Evolutionary conservation across 164 flowering plant species (phyloP).

Genomic region (Chimonanthus praecox): DNA sequence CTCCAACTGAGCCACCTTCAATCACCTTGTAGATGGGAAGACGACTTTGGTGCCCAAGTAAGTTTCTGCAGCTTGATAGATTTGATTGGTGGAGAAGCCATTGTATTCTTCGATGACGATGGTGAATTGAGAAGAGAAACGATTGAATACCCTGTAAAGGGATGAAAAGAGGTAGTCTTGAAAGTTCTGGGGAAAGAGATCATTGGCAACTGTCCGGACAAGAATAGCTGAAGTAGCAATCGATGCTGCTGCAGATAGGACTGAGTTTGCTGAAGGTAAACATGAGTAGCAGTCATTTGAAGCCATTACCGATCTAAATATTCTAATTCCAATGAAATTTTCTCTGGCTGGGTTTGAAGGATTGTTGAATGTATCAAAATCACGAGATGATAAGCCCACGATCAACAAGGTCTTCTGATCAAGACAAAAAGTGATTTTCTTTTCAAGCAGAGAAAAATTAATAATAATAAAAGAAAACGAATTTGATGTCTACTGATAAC

Average conservation of each 20-base stretch:
- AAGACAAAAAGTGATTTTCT: too few species aligned
- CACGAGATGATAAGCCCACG: too few species aligned
- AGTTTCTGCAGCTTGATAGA: slow-evolving; percentile 17
- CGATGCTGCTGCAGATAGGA: not conserved
- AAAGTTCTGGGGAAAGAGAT: slow-evolving; percentile 35
- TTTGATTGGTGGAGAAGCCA: slow-evolving; percentile 11
- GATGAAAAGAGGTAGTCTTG: slow-evolving; percentile 19
- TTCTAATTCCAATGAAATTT: too few species aligned
- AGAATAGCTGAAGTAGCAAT: slow-evolving; percentile 6
- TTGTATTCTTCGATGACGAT: slow-evolving; percentile 20
- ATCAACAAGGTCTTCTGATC: too few species aligned
- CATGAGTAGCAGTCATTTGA: too few species aligned
- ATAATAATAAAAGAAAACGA: too few species aligned
- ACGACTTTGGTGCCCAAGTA: slow-evolving; percentile 11
- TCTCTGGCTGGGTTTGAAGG: too few species aligned
- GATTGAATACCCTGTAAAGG: slow-evolving; percentile 18
- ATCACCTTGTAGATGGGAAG: not conserved
- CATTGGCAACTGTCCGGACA: slow-evolving; percentile 28
- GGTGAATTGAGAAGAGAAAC: slow-evolving; percentile 30
- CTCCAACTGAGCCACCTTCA: slow-evolving; percentile 5
- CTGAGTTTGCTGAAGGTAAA: not conserved
- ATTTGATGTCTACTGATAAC: too few species aligned
- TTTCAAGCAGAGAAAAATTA: too few species aligned
- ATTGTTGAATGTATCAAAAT: too few species aligned
- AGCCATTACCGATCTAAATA: too few species aligned